phyloP scores from a whole-genome alignment of 2,329 filamentous ascomycete genomes.

The Neophaeococcomyces aloes region DNA sequence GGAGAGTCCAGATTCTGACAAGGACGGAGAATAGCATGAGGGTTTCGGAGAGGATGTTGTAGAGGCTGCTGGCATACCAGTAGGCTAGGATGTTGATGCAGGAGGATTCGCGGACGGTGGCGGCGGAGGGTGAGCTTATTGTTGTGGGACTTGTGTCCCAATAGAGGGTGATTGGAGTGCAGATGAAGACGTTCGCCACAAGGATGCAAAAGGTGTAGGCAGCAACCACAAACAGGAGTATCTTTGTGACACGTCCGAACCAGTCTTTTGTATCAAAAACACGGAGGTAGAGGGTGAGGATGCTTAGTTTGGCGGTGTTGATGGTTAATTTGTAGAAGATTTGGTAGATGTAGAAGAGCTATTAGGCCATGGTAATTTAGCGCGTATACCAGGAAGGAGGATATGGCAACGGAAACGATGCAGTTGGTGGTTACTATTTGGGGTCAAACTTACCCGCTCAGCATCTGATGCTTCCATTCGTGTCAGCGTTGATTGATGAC shows the following conservation, averaged over 20 bases:
- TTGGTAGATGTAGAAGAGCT: constrained; percentile 44
- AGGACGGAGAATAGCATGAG: constrained; percentile 28
- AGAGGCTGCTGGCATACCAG: constrained; percentile 40
- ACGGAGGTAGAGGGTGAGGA: constrained; percentile 44
- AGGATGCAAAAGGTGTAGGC: constrained; percentile 40
- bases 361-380: neutral
- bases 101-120: constrained; percentile 22
- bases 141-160: constrained; percentile 31
- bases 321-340: constrained; percentile 47
- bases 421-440: no score
- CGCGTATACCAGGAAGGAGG: neutral
- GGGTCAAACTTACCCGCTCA: constrained; percentile 21
- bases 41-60: constrained; percentile 28
- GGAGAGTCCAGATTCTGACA: constrained; percentile 24
- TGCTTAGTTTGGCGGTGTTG: constrained; percentile 44
- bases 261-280: constrained; percentile 39
- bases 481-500: constrained; percentile 17
- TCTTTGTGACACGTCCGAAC: constrained; percentile 37
- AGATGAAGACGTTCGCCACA: constrained; percentile 41
- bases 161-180: constrained; percentile 37
- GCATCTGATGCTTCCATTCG: constrained; percentile 20
- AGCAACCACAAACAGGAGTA: constrained; percentile 34
- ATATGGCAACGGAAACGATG: neutral
- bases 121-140: constrained; percentile 9
- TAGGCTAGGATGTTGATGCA: constrained; percentile 39